Percentiles rank a stretch among this genome's conserved stretches.
Conservation (phyloP, 1,139 yeast genomes). For the Spencermartinsiella ligniputridi region DNA sequence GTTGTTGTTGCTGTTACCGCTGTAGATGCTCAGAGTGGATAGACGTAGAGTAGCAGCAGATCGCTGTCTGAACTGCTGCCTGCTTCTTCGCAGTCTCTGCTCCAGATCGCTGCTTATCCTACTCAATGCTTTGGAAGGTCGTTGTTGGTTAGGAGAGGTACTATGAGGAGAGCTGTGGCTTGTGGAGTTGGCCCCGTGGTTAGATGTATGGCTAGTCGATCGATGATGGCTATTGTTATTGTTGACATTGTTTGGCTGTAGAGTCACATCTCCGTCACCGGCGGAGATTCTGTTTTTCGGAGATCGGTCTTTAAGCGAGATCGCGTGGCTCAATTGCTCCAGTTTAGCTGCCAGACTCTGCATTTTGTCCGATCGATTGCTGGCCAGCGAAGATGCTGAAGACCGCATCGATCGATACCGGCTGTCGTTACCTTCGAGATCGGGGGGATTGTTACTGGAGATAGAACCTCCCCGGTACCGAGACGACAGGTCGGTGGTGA, state of each 20-base stretch:
- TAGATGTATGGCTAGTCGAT: not conserved
- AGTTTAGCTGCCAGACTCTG: not conserved
- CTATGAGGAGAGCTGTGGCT: not conserved
- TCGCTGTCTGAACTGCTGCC: constrained; percentile 18
- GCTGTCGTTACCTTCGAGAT: not conserved
- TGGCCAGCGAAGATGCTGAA: not conserved
- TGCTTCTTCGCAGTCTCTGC: constrained; percentile 11
- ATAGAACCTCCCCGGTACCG: not conserved
- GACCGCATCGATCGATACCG: not conserved
- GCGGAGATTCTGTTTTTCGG: not conserved
- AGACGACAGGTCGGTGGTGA: not conserved
- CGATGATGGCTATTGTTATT: not conserved
- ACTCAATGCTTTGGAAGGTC: constrained; percentile 7
- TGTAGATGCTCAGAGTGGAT: constrained; percentile 12
- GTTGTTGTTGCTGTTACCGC: not conserved
- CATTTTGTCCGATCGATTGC: constrained; percentile 2
- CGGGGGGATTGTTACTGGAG: not conserved
- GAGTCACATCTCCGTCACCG: not conserved
- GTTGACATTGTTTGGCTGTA: not conserved
- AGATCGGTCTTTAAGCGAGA: not conserved
- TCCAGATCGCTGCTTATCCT: constrained; percentile 18
- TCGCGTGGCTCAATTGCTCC: not conserved
- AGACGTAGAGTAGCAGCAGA: constrained; percentile 15
- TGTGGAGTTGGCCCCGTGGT: not conserved
- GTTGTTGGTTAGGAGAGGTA: not conserved